Evolutionary conservation across 495 filamentous ascomycete genomes (phyloP), one percentile per base, ranked within the genome.

Genomic region (Talaromyces adpressus): DNA sequence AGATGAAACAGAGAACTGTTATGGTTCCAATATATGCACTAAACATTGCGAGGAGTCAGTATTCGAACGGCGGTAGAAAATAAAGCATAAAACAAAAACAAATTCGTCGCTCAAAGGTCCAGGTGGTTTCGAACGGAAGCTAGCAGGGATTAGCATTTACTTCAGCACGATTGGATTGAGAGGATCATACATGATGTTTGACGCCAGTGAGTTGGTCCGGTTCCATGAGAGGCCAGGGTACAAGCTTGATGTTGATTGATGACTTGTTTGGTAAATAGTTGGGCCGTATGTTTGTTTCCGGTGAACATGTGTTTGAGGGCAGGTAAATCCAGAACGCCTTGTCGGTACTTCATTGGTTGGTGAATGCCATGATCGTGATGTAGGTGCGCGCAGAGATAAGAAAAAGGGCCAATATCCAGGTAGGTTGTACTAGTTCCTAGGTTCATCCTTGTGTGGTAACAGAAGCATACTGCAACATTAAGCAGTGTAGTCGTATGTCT

Each of bases 61-160:
- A 62, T 30, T 62, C 9, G 22, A 62, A 62, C 45, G 45, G 27
- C 45, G 60, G 25, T 61, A 60, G 60, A 63, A 30, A 65, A 62
- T 45, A 69, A 52, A 58, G 63, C 59, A 32, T 59, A 59, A 36
- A 57, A 58, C 63, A 51, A 61, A 22, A 56, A 57, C 32, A 64
- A 57, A 23, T 72, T 71, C 67, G 59, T 63, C 64, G 65, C 74
- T 73, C 73, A 73, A 22, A 20, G 22, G 27, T 49, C 58, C 34
- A 53, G 6, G 30, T 30, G 16, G 30, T 30, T 6, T 62, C 47
- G 60, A 32, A 52, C 20, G 51, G 18, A 53, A 45, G 11, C 60
- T 62, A 62, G 60, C 3, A 9, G 27, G n/a, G 8, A 41, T 62
- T 62, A 62, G 56, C 30, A 32, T 58, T 30, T 9, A 25, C 6